Evolutionary conservation across 495 filamentous ascomycete species (phyloP), one percentile per base, ranked within the genome.

Genomic region (Penicillium crystallinum): DNA sequence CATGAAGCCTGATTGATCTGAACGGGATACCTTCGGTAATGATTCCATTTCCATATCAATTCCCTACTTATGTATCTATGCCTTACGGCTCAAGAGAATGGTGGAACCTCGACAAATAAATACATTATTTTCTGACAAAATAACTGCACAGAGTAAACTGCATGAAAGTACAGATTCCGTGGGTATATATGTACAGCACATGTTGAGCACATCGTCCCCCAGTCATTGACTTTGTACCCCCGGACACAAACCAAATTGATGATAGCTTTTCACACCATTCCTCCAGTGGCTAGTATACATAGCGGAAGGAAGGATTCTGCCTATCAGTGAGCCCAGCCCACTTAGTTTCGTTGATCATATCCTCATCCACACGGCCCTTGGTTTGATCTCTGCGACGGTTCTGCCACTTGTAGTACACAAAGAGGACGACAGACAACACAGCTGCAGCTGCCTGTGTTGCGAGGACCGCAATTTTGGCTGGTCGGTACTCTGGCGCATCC

Each of bases 401-500:
- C 43, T 65, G 64, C 65, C 68, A 73, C 1, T 63, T 50, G 56
- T 81, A 81, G 38, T 78, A 78, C 0, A 52, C 18, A 8, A 71
- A 70, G 7, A 81, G 52, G 0, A 73, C 53, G 19, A 66, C 48
- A 0, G 76, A 64, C 11, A 80, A 40, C 0, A 76, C 34, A 2
- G 70, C 73, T 4, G 64, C 75, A 0, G 64, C 68, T 23, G 70
- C 68, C 43, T 79, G 74, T 0, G 73, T 78, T 0, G 71, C 77
- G 31, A 82, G 57, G 8, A 86, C 75, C 0, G 79, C 69, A 38
- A 86, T 77, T 65, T 86, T 87, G 5, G 84, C 84, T 1, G 82
- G 82, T 9, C 63, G 75, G 57, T 81, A 86, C 5, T 77, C 69
- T 0, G 84, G 84, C 7, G 78, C 80, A 57, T 86, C 81, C 9